These are phyloP conservation scores for Suillus clintonianus DNA, from an alignment of 768 basidiomycete genomes.

Conservation along the genomic window DNA sequence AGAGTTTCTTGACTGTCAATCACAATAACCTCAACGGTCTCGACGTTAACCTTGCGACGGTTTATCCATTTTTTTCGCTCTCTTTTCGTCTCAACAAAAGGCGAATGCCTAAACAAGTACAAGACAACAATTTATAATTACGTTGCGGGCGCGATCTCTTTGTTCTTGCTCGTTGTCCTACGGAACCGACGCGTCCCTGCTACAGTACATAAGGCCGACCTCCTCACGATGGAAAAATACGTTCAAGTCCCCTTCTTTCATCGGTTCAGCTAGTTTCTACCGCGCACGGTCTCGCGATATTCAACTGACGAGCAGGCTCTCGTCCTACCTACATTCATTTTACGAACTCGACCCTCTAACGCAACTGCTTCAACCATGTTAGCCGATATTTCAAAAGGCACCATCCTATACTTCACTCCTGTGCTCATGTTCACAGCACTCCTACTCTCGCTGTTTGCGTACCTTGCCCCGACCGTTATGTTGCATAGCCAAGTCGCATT, in stretches of 20 bases:
- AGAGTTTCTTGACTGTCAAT: not conserved
- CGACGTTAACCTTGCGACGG: not conserved
- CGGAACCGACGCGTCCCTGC: not conserved
- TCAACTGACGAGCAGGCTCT: slow-evolving; percentile 5
- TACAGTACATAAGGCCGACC: not conserved
- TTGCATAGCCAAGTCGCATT: slow-evolving; percentile 65
- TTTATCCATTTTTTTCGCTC: not conserved
- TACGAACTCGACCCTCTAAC: not conserved
- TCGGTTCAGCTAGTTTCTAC: not conserved
- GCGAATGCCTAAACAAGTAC: not conserved
- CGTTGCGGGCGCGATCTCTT: slow-evolving; percentile 2
- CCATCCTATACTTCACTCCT: slow-evolving; percentile 69
- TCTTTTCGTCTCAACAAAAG: not conserved
- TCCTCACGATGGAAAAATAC: not conserved
- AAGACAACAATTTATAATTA: not conserved
- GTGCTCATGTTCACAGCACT: slow-evolving; percentile 65
- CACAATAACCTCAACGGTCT: not conserved
- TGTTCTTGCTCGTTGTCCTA: slow-evolving; percentile 1
- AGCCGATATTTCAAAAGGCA: slow-evolving; percentile 65
- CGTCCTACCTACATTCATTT: not conserved
- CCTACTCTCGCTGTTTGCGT: slow-evolving; percentile 65
- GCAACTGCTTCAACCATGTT: slow-evolving; percentile 51
- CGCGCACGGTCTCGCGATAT: not conserved
- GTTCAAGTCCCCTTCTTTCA: not conserved
- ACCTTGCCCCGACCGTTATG: slow-evolving; percentile 63